phyloP scores from a whole-genome alignment of 495 filamentous ascomycete species.

The Daldinia vernicosa region DNA sequence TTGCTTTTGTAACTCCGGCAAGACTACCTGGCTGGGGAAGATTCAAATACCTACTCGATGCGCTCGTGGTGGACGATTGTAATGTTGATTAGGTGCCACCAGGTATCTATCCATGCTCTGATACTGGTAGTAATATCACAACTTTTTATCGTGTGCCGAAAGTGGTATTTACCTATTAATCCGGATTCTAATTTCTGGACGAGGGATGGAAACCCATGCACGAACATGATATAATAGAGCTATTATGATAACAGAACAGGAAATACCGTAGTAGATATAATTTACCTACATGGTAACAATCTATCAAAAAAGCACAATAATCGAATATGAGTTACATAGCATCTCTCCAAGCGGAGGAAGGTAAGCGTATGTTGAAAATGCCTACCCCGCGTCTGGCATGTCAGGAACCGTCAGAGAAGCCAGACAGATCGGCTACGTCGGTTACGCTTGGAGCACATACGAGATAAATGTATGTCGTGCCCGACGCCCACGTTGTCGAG shows the following conservation, averaged over 20 bases:
- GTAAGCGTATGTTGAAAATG: background rate
- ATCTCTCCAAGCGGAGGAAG: background rate
- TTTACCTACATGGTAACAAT: too few relatives aligned
- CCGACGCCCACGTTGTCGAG: slow-evolving; percentile 2
- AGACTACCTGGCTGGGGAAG: background rate
- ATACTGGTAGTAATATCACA: background rate
- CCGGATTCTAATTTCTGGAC: slow-evolving; percentile 5
- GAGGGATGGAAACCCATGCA: slow-evolving; percentile 21
- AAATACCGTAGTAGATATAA: too few relatives aligned
- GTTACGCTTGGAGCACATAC: background rate
- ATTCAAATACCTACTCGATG: background rate
- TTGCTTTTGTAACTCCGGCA: background rate
- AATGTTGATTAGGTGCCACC: background rate
- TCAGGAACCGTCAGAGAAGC: background rate
- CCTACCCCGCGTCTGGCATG: slow-evolving; percentile 3
- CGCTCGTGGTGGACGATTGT: background rate
- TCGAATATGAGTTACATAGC: background rate
- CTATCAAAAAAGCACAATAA: background rate
- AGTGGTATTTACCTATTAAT: background rate
- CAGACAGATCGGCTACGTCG: background rate
- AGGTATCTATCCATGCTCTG: background rate
- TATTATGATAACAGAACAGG: slow-evolving; percentile 5
- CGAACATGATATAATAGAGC: slow-evolving; percentile 1
- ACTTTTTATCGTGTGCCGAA: background rate
- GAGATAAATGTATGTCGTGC: background rate